A percentile compares a stretch with the other conserved stretches of the same genome.
phyloP scores from a whole-genome alignment of 1,139 yeast species.

The Candida albicans region DNA sequence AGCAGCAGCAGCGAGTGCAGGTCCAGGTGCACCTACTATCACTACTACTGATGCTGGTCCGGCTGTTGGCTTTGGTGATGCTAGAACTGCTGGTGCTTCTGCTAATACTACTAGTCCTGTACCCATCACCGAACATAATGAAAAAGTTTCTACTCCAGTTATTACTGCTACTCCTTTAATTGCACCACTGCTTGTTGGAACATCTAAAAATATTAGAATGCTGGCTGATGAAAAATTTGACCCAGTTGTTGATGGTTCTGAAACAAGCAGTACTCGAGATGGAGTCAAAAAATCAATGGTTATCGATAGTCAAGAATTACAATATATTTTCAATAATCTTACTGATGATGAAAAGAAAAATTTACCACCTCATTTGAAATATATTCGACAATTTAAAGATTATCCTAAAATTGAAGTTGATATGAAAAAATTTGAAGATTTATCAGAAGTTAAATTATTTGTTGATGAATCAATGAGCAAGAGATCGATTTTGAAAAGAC shows the following conservation, averaged over 20 bases:
- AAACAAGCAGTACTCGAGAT: slow-evolving; percentile 6
- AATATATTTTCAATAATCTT: slow-evolving; percentile 27
- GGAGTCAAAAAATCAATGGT: slow-evolving; percentile 11
- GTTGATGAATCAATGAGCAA: slow-evolving; percentile 4
- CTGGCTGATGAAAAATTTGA: slow-evolving; percentile 8
- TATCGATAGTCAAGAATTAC: slow-evolving; percentile 32
- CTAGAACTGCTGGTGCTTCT: no score
- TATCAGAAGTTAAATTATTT: slow-evolving; percentile 7
- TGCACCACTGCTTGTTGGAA: slow-evolving; percentile 5
- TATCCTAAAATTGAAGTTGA: slow-evolving; percentile 34
- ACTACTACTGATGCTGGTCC: not conserved
- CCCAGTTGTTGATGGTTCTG: not conserved
- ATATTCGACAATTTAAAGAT: slow-evolving; percentile 42
- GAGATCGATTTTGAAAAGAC: slow-evolving; percentile 7
- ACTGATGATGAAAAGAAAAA: slow-evolving; percentile 29
- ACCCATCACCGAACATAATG: no score
- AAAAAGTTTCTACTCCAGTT: not conserved
- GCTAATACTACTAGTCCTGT: no score
- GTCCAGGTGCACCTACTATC: not conserved
- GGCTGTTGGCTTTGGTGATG: not conserved
- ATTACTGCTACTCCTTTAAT: not conserved
- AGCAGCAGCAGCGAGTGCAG: not conserved
- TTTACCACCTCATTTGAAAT: slow-evolving; percentile 40
- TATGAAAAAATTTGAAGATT: slow-evolving; percentile 33
- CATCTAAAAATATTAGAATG: not conserved